Conservation (phyloP, 2,329 filamentous ascomycete species). For the Pyrenochaeta sp. region DNA sequence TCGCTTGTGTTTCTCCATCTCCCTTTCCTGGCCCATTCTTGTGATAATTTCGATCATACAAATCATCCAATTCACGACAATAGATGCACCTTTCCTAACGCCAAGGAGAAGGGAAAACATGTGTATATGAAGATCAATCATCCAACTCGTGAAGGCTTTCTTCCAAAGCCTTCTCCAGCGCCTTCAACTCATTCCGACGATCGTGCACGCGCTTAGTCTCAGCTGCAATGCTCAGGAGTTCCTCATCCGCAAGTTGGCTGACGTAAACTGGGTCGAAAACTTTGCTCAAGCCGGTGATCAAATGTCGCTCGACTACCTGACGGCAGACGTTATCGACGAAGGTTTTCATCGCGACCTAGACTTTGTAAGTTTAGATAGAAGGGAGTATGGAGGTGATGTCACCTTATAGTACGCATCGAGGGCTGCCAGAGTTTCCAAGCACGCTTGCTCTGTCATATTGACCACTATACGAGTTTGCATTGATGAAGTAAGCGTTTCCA, state of each 20-base stretch:
- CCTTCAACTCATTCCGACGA: slow-evolving; percentile 4
- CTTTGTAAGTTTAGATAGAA: not conserved
- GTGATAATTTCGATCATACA: too few relatives aligned
- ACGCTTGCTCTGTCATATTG: slow-evolving; percentile 10
- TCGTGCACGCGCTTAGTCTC: slow-evolving; percentile 2
- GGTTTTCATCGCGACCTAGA: slow-evolving; percentile 8
- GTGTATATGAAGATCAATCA: too few relatives aligned
- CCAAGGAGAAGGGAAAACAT: too few relatives aligned
- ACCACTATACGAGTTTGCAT: slow-evolving; percentile 6
- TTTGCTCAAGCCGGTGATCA: slow-evolving; percentile 1
- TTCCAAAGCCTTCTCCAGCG: slow-evolving; percentile 5
- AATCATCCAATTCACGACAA: too few relatives aligned
- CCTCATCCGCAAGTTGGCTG: slow-evolving; percentile 1
- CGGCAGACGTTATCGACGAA: slow-evolving; percentile 13
- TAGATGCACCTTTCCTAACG: too few relatives aligned
- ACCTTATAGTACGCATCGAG: slow-evolving; percentile 15
- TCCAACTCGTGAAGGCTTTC: slow-evolving; percentile 10
- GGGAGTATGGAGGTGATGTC: not conserved
- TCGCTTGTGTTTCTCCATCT: too few relatives aligned
- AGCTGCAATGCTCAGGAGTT: not conserved
- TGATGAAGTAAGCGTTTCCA: slow-evolving; percentile 8
- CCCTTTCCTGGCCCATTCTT: too few relatives aligned
- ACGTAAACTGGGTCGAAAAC: slow-evolving; percentile 7
- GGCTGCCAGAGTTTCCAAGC: slow-evolving; percentile 4
- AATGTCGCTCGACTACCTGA: slow-evolving; percentile 14